Percentiles rank a stretch among this genome's conserved stretches.
These are phyloP conservation scores for Ophioceras dolichostomum DNA, from an alignment of 2,329 filamentous ascomycete species.

Conservation along the genomic window DNA sequence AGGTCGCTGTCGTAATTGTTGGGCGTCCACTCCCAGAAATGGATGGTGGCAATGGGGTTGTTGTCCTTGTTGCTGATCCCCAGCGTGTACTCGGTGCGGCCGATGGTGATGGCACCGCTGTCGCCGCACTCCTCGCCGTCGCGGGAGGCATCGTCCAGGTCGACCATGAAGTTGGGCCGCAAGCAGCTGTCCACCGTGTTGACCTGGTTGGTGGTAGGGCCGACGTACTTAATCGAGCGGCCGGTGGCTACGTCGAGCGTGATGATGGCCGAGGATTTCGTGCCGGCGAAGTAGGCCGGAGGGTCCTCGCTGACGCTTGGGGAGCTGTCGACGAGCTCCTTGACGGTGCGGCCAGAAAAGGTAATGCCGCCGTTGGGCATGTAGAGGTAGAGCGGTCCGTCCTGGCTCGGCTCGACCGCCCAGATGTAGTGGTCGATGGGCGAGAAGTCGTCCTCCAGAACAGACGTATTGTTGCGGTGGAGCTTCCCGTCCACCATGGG, in stretches of 20 bases:
- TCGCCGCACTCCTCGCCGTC: slow-evolving; percentile 66
- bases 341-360: slow-evolving; percentile 63
- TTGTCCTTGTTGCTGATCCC: slow-evolving; percentile 67
- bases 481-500: slow-evolving; percentile 89
- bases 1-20: slow-evolving; percentile 88
- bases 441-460: slow-evolving; percentile 44
- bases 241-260: slow-evolving; percentile 83
- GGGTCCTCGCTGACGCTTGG: slow-evolving; percentile 67
- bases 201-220: slow-evolving; percentile 1
- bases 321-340: slow-evolving; percentile 73
- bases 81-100: slow-evolving; percentile 81
- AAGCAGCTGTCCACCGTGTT: slow-evolving; percentile 53
- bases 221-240: slow-evolving; percentile 18
- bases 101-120: slow-evolving; percentile 69
- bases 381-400: slow-evolving; percentile 82
- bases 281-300: slow-evolving; percentile 76
- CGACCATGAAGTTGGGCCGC: slow-evolving; percentile 45
- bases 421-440: slow-evolving; percentile 80
- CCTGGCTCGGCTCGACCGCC: slow-evolving; percentile 85
- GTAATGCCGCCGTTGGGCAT: slow-evolving; percentile 55
- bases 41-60: slow-evolving; percentile 73
- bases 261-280: slow-evolving; percentile 82
- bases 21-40: slow-evolving; percentile 87
- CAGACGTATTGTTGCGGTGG: slow-evolving; percentile 56
- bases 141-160: too few relatives aligned